Percentiles rank a stretch among this genome's conserved stretches.
Conservation (phyloP, 2,329 filamentous ascomycete species). For the Colletotrichum orbiculare region DNA sequence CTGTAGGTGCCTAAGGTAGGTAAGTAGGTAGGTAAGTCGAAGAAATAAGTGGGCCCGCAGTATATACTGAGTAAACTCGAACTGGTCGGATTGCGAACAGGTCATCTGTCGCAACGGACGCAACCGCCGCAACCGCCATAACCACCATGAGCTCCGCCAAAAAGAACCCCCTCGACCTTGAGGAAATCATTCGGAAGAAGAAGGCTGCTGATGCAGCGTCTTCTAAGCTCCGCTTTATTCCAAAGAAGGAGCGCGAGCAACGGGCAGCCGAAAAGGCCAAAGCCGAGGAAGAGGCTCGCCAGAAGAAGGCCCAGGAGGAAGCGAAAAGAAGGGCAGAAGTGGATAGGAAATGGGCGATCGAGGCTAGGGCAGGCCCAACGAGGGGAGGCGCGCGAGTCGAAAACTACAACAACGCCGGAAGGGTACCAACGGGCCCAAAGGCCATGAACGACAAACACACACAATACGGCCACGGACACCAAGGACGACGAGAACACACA, state of each 20-base stretch:
- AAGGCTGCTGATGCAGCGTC: slow-evolving; percentile 86
- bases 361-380: slow-evolving; percentile 42
- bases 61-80: too few relatives aligned
- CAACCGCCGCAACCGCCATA: neutral
- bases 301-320: slow-evolving; percentile 61
- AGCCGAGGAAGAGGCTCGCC: slow-evolving; percentile 73
- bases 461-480: slow-evolving; percentile 52
- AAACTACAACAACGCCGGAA: slow-evolving; percentile 55
- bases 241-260: slow-evolving; percentile 83
- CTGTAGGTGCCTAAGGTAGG: too few relatives aligned
- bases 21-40: too few relatives aligned
- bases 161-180: slow-evolving; percentile 76
- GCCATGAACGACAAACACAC: slow-evolving; percentile 20
- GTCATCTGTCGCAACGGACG: neutral
- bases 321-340: slow-evolving; percentile 80
- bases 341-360: slow-evolving; percentile 50
- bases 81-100: too few relatives aligned
- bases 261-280: slow-evolving; percentile 81
- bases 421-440: slow-evolving; percentile 31
- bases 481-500: slow-evolving; percentile 45
- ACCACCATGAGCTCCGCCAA: slow-evolving; percentile 15
- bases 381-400: slow-evolving; percentile 37
- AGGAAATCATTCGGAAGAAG: slow-evolving; percentile 87
- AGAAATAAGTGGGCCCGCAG: too few relatives aligned
- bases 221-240: slow-evolving; percentile 88